These are phyloP conservation scores for Fusarium chlamydosporum DNA, from an alignment of 2,329 filamentous ascomycete species.

Conservation along the genomic window DNA sequence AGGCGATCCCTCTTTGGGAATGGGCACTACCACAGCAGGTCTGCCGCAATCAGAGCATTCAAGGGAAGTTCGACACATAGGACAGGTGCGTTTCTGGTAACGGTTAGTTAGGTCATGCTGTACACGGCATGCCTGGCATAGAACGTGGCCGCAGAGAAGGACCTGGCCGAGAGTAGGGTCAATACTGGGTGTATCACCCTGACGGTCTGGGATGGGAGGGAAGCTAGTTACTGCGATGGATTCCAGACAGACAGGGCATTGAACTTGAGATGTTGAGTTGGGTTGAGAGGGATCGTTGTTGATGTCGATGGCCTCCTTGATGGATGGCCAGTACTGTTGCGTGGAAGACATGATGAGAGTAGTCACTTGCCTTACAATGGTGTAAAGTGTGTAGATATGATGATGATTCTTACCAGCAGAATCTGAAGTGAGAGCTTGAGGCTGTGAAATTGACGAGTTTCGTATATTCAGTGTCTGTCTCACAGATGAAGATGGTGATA, in stretches of 20 bases:
- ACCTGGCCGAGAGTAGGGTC: conserved; percentile 4
- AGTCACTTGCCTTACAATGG: conserved; percentile 1
- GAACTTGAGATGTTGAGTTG: background rate
- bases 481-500: background rate
- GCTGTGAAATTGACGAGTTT: background rate
- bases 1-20: background rate
- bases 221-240: conserved; percentile 21
- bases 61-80: conserved; percentile 25
- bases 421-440: background rate
- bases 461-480: background rate
- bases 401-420: background rate
- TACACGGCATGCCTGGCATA: conserved; percentile 38
- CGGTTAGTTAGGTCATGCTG: background rate
- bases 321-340: conserved; percentile 30
- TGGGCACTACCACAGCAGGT: fast-evolving
- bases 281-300: background rate
- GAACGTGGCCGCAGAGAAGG: conserved; percentile 46
- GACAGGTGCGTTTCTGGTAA: conserved; percentile 3
- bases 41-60: conserved; percentile 16
- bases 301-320: conserved; percentile 14
- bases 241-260: conserved; percentile 43
- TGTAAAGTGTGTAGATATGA: background rate
- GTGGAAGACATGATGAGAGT: conserved; percentile 7
- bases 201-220: background rate
- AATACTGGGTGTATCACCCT: fast-evolving